Evolutionary conservation across 106 monocot genomes (phyloP).

Genomic region (Gastrodia elata): DNA sequence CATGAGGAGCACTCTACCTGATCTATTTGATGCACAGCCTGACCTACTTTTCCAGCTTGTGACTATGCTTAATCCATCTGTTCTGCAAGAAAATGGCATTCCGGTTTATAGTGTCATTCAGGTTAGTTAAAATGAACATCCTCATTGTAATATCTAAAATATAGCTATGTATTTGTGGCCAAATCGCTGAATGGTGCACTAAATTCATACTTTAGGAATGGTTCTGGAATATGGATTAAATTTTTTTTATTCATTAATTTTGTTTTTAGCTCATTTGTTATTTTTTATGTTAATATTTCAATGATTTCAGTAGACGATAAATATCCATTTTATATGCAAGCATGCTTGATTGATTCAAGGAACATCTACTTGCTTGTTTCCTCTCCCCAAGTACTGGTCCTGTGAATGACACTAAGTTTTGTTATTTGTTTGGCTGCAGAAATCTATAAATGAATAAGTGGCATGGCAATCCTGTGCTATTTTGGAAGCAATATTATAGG

Average conservation of each 20-base stretch:
- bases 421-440: background rate
- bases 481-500: background rate
- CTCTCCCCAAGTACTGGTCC: background rate
- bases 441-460: background rate
- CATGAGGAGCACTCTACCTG: constrained; percentile 69
- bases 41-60: constrained; percentile 86
- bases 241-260: background rate
- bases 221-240: background rate
- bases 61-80: constrained; percentile 79
- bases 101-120: constrained; percentile 71
- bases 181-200: background rate
- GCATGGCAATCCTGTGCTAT: background rate
- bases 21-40: constrained; percentile 81
- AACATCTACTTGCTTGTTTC: background rate
- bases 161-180: too few relatives aligned
- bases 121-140: constrained; percentile 24
- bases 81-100: constrained; percentile 63
- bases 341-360: background rate
- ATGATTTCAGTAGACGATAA: background rate
- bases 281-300: background rate
- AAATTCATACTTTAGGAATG: background rate
- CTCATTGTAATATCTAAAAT: background rate
- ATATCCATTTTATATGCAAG: background rate
- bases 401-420: background rate
- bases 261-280: background rate